Percentiles rank a stretch among this genome's conserved stretches.
Conservation (phyloP, 306 rosid genomes). For the Prunus padus region DNA sequence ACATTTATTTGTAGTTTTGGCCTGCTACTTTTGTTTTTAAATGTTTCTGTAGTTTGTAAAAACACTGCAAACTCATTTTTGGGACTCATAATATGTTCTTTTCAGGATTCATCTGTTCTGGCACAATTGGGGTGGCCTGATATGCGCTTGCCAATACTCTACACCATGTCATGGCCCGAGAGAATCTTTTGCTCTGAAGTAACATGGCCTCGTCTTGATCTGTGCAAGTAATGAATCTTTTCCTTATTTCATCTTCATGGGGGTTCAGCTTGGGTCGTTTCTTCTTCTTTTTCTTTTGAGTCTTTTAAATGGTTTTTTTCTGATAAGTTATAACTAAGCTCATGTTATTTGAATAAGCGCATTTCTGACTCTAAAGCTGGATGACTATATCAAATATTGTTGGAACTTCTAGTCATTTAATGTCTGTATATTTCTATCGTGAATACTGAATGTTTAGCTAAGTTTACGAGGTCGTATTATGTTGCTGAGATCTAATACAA, state of each 20-base stretch:
- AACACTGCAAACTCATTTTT: conserved; percentile 15
- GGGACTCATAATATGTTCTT: conserved; percentile 7
- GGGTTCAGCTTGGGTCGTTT: not conserved
- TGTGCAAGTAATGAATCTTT: conserved; percentile 73
- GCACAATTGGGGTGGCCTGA: conserved; percentile 99
- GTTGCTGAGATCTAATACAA: not conserved
- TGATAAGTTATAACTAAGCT: not conserved
- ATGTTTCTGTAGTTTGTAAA: not conserved
- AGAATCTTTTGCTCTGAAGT: conserved; percentile 89
- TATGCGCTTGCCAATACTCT: conserved; percentile 98
- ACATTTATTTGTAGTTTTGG: not conserved
- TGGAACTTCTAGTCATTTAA: not conserved
- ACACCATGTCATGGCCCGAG: conserved; percentile 96
- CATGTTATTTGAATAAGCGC: not conserved
- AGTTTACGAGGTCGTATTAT: not conserved
- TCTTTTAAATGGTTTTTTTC: not conserved
- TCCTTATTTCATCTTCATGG: not conserved
- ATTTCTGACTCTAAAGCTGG: not conserved
- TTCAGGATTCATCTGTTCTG: conserved; percentile 92
- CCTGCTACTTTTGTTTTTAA: not conserved
- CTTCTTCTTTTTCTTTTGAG: not conserved
- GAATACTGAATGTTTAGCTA: not conserved
- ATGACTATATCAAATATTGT: not conserved
- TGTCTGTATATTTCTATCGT: not conserved
- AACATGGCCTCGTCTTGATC: conserved; percentile 99